Evolutionary conservation across 495 filamentous ascomycete species (phyloP).

Genomic region (Podospora tetraspora): DNA sequence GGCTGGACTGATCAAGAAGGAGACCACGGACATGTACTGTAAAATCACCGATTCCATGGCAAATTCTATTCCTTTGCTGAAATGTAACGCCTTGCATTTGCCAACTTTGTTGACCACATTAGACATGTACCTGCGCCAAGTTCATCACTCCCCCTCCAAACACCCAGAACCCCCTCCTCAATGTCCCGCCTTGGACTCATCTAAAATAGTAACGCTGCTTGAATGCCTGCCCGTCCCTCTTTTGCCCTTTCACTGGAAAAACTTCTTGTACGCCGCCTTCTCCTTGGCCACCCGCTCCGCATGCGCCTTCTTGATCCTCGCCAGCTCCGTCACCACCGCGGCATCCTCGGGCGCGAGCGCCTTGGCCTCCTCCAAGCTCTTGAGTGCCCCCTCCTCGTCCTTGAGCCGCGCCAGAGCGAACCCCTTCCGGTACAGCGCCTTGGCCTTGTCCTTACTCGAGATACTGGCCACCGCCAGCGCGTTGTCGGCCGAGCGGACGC

Average conservation of each 20-base stretch:
- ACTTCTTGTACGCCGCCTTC: slow-evolving; percentile 82
- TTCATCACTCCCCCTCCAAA: not conserved
- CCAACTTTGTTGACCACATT: no score
- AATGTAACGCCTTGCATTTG: not conserved
- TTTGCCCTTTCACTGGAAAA: slow-evolving; percentile 50
- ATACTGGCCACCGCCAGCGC: slow-evolving; percentile 64
- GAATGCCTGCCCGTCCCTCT: not conserved
- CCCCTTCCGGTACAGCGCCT: slow-evolving; percentile 80
- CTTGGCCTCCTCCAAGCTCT: slow-evolving; percentile 69
- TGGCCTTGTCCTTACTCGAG: slow-evolving; percentile 74
- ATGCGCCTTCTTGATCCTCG: slow-evolving; percentile 66
- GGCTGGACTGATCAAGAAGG: not conserved
- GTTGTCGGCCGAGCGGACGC: slow-evolving; percentile 60
- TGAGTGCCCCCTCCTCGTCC: slow-evolving; percentile 79
- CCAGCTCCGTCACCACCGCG: slow-evolving; percentile 68
- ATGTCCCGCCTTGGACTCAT: not conserved
- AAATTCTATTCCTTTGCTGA: not conserved
- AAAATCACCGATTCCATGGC: not conserved
- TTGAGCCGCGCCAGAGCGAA: slow-evolving; percentile 66
- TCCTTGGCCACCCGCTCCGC: slow-evolving; percentile 74
- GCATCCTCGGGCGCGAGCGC: slow-evolving; percentile 72
- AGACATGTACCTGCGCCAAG: not conserved
- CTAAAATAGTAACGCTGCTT: not conserved
- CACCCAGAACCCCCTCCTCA: not conserved
- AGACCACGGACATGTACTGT: not conserved